These are phyloP conservation scores for Alternaria rosae DNA, from an alignment of 2,329 filamentous ascomycete genomes.

Conservation along the genomic window DNA sequence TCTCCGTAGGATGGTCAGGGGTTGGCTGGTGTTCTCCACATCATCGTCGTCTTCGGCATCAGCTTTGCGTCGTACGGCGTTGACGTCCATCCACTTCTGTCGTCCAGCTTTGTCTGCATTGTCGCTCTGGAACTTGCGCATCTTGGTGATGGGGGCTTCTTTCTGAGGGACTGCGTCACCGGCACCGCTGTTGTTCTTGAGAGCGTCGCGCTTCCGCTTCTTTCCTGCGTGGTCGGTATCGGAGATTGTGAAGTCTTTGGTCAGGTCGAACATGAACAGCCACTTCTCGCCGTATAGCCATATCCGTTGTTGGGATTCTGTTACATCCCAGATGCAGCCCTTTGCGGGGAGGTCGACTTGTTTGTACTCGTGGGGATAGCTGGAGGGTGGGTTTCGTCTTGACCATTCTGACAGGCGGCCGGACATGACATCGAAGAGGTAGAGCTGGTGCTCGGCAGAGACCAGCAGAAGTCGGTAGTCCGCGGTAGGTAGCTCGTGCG, in stretches of 20 bases:
- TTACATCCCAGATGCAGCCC: constrained; percentile 82
- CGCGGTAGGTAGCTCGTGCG: constrained; percentile 63
- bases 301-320: constrained; percentile 62
- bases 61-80: constrained; percentile 35
- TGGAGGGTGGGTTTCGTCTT: constrained; percentile 77
- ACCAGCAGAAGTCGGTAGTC: constrained; percentile 67
- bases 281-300: constrained; percentile 90
- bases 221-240: constrained; percentile 27
- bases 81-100: constrained; percentile 39
- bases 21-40: constrained; percentile 42
- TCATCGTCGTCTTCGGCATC: constrained; percentile 29
- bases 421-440: constrained; percentile 79
- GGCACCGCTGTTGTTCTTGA: constrained; percentile 59
- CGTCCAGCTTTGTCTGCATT: constrained; percentile 42
- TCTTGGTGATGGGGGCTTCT: constrained; percentile 56
- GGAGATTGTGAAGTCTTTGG: constrained; percentile 65
- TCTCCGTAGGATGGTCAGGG: constrained; percentile 38
- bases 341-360: constrained; percentile 80
- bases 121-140: constrained; percentile 56
- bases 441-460: constrained; percentile 71
- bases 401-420: constrained; percentile 87
- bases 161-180: constrained; percentile 61
- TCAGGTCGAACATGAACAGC: constrained; percentile 90
- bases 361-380: constrained; percentile 76
- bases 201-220: constrained; percentile 40